Evolutionary conservation across 352 stramenopile species (phyloP).

Genomic region (Aphanomyces cochlioides): DNA sequence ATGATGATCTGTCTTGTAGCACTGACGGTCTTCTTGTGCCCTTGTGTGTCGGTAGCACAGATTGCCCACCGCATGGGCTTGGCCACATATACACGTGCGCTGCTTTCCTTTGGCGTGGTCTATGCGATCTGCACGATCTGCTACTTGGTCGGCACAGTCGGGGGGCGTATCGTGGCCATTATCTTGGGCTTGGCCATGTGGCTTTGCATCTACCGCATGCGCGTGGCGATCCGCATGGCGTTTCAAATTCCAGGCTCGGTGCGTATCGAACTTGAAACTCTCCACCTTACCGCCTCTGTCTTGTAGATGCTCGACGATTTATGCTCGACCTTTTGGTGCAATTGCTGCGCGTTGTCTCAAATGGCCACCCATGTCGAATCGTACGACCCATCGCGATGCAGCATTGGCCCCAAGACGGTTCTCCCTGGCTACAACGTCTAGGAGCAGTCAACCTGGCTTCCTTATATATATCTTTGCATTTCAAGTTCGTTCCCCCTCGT

Average conservation of each 20-base stretch:
- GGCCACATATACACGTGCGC: slow-evolving; percentile 33
- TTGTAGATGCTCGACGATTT: slow-evolving; percentile 21
- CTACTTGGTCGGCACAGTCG: neutral
- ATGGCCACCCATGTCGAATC: slow-evolving; percentile 25
- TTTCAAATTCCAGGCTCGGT: slow-evolving; percentile 41
- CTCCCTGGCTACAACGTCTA: slow-evolving; percentile 30
- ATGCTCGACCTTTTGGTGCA: slow-evolving; percentile 19
- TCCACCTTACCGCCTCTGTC: neutral
- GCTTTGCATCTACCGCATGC: slow-evolving; percentile 19
- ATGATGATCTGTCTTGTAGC: slow-evolving; percentile 28
- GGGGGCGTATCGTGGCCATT: neutral
- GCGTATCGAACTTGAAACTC: neutral
- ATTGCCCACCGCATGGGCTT: slow-evolving; percentile 43
- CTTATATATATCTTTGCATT: neutral
- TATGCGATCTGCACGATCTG: slow-evolving; percentile 5
- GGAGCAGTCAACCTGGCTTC: neutral
- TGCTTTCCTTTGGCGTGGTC: slow-evolving; percentile 3
- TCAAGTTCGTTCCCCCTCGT: too few species aligned
- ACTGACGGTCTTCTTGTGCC: slow-evolving; percentile 42
- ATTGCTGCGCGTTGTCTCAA: slow-evolving; percentile 5
- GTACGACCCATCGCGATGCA: slow-evolving; percentile 2
- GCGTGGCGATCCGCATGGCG: neutral
- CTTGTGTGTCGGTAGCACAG: slow-evolving; percentile 49
- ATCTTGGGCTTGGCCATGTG: slow-evolving; percentile 15
- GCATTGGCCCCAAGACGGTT: slow-evolving; percentile 18